Evolutionary conservation across 2,329 filamentous ascomycete species (phyloP), one percentile per base, ranked within the genome.

Genomic region (Massarina eburnea): DNA sequence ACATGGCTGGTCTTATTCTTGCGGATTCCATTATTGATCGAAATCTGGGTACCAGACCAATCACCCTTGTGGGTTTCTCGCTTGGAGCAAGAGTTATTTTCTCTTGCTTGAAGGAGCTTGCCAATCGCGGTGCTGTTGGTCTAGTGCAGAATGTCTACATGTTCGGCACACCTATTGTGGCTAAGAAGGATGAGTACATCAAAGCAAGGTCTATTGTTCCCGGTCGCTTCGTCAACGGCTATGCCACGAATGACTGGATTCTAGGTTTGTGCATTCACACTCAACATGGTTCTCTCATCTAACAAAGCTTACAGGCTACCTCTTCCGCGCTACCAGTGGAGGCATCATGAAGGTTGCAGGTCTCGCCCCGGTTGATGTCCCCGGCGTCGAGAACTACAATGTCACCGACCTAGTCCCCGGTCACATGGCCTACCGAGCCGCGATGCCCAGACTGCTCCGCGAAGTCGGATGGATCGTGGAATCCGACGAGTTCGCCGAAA

Each of bases 211-310:
- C 86, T n/a, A 85, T 96, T 3, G 88, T 97, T 3, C 81, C 89
- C 7, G 94, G 94, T n/a, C 83, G 91, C 33, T 96, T 97, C 57
- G 84, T 99, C 54, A 99, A 96, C 63, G 94, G 89, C 14, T 99
- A 91, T 73, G 89, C 94, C 57, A 87, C 81, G 38, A 96, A 94
- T 66, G 94, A 99, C 73, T 99, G 94, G 94, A 97, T 99, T 61
- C 73, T 99, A 39, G 91, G 86, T 49, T 62, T 39, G 67, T 55
- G 34, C 14, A 14, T 8, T n/a, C n/a, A 22, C 1, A n/a, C 3
- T 32, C 15, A 14, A n/a, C 18, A 22, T n/a, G 14, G 22, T 32
- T 20, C 10, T 4, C 10, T 8, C 18, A 22, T 38, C 49, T 64
- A 42, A 59, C 47, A 29, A 0, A 5, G 6, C 27, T 8, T 24